Percentiles rank a stretch among this genome's conserved stretches.
phyloP scores from a whole-genome alignment of 2,329 filamentous ascomycete species.

The Colletotrichum liriopes region DNA sequence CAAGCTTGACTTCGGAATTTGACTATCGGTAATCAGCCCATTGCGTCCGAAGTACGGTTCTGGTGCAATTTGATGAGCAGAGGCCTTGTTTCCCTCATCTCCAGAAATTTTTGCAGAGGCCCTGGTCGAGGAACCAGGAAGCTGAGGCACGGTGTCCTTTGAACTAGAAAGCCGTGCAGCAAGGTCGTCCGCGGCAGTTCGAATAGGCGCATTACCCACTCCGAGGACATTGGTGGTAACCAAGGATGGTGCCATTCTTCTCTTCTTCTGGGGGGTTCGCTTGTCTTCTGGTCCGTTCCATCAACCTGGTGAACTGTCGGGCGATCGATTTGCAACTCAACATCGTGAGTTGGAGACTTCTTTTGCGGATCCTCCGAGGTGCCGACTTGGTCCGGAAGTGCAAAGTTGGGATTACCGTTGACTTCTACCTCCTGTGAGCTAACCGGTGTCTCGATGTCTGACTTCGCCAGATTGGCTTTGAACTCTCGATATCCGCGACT shows the following conservation, averaged over 20 bases:
- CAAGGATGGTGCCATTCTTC: conserved; percentile 47
- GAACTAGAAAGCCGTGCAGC: neutral
- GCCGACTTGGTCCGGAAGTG: neutral
- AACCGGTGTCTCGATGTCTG: neutral
- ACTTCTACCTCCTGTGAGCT: conserved; percentile 12
- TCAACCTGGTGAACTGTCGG: too few relatives aligned
- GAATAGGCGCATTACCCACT: conserved; percentile 36
- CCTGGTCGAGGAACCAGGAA: neutral
- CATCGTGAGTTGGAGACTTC: neutral
- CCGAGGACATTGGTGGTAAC: conserved; percentile 42
- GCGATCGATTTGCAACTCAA: neutral
- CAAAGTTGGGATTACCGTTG: neutral
- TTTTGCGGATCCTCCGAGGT: neutral
- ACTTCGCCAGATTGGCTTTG: conserved; percentile 16
- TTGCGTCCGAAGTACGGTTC: conserved; percentile 56
- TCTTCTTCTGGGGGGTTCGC: conserved; percentile 49
- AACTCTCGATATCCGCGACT: conserved; percentile 42
- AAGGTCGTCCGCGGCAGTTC: conserved; percentile 33
- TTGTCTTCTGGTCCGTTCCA: neutral
- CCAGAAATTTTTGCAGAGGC: neutral
- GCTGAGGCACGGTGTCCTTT: neutral
- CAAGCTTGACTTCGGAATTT: conserved; percentile 32
- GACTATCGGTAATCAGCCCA: conserved; percentile 45
- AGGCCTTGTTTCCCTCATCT: neutral
- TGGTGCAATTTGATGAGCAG: conserved; percentile 44